Evolutionary conservation across 495 filamentous ascomycete species (phyloP).

Genomic region (Aspergillus avenaceus): DNA sequence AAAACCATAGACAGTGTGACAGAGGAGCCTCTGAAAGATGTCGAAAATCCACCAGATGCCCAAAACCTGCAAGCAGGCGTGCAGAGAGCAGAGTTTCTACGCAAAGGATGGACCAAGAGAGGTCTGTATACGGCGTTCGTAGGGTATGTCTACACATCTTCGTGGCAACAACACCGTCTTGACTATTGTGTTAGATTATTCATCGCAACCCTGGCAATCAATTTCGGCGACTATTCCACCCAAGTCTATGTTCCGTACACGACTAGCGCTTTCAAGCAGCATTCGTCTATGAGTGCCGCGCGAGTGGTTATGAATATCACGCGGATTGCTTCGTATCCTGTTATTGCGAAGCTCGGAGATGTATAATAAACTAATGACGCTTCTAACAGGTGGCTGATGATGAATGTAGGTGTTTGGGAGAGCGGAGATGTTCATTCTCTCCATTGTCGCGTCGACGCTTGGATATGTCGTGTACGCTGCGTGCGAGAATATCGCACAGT

Average conservation of each 20-base stretch:
- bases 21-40: too few species aligned
- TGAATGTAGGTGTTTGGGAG: slow-evolving; percentile 12
- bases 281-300: slow-evolving; percentile 23
- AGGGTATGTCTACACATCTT: slow-evolving; percentile 4
- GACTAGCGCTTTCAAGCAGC: slow-evolving; percentile 21
- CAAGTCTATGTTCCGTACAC: slow-evolving; percentile 20
- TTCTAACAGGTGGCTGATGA: neutral
- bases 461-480: slow-evolving; percentile 20
- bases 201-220: slow-evolving; percentile 19
- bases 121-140: slow-evolving; percentile 18
- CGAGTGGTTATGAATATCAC: slow-evolving; percentile 23
- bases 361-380: slow-evolving; percentile 6
- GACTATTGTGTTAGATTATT: slow-evolving; percentile 11
- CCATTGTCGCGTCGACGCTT: slow-evolving; percentile 9
- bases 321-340: slow-evolving; percentile 20
- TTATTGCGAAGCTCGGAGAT: slow-evolving; percentile 24
- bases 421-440: slow-evolving; percentile 25
- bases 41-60: neutral
- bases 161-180: neutral
- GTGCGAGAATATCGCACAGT: slow-evolving; percentile 19
- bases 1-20: too few species aligned
- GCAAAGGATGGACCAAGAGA: slow-evolving; percentile 20
- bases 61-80: slow-evolving; percentile 22
- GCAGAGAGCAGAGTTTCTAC: slow-evolving; percentile 16
- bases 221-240: slow-evolving; percentile 21